phyloP scores from a whole-genome alignment of 441 rosid genomes.

The Oxalis stricta region DNA sequence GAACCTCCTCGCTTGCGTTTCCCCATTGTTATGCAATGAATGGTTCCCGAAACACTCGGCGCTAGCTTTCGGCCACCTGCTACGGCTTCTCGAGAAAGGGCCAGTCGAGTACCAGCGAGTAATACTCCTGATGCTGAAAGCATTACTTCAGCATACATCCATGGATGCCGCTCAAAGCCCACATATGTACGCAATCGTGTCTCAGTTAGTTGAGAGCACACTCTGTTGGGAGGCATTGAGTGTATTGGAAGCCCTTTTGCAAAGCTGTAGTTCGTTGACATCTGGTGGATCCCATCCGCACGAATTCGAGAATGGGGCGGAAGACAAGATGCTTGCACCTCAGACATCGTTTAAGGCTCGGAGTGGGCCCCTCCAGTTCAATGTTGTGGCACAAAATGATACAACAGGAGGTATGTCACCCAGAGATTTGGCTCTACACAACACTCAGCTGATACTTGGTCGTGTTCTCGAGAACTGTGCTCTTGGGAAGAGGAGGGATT shows the following conservation, averaged over 20 bases:
- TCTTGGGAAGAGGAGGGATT: conserved; percentile 76
- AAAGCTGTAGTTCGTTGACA: conserved; percentile 80
- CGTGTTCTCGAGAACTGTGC: conserved; percentile 82
- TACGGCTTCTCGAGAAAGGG: conserved; percentile 83
- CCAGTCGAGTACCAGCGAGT: conserved; percentile 92
- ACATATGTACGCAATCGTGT: conserved; percentile 90
- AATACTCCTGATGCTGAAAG: conserved; percentile 84
- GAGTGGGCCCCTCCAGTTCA: conserved; percentile 76
- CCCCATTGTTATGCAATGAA: conserved; percentile 72
- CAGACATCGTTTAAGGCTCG: conserved; percentile 85
- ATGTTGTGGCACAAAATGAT: conserved; percentile 33
- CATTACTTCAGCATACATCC: conserved; percentile 91
- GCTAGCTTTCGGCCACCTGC: conserved; percentile 89
- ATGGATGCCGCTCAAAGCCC: conserved; percentile 98
- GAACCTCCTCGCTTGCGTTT: conserved; percentile 74
- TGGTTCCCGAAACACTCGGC: conserved; percentile 99
- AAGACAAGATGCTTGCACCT: conserved; percentile 64
- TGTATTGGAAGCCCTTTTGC: conserved; percentile 88
- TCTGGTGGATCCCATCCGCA: conserved; percentile 64
- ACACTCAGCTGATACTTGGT: conserved; percentile 71
- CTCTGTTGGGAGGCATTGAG: conserved; percentile 91
- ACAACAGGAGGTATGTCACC: conserved; percentile 46
- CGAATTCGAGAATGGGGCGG: conserved; percentile 68
- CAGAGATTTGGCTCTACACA: conserved; percentile 74
- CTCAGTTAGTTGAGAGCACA: conserved; percentile 92